Conservation (phyloP, 345 rosid species). For the Mangifera indica region DNA sequence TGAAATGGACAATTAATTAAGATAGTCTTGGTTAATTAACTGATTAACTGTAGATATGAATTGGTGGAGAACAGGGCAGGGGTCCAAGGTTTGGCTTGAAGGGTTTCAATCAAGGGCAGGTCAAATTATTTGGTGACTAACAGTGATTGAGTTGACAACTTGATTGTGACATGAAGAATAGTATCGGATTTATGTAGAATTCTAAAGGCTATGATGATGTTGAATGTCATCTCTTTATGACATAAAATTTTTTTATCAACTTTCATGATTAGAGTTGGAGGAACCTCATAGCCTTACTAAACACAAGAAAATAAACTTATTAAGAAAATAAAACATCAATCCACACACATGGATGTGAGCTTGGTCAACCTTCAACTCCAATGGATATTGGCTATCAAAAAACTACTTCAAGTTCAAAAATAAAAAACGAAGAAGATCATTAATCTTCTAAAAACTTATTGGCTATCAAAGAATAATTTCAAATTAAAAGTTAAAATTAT, state of each 20-base stretch:
- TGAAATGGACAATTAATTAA: no score
- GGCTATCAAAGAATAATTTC: no score
- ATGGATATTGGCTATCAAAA: no score
- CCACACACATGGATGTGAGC: no score
- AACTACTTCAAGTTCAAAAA: no score
- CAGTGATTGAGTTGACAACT: conserved; percentile 49
- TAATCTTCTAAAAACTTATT: no score
- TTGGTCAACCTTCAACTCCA: no score
- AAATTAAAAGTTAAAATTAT: no score
- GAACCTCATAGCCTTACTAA: neutral
- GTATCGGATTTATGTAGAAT: conserved; percentile 8
- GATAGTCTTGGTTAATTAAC: no score
- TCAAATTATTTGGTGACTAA: conserved; percentile 21
- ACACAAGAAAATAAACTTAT: neutral
- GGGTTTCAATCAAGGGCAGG: conserved; percentile 30
- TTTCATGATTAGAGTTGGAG: neutral
- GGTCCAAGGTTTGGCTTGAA: conserved; percentile 29
- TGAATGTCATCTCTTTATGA: conserved; percentile 7
- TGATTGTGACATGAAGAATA: conserved; percentile 45
- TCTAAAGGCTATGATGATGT: conserved; percentile 27
- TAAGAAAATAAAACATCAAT: no score
- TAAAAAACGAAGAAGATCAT: no score
- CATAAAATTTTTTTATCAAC: neutral
- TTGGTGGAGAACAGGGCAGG: neutral
- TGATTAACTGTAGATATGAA: neutral